A percentile compares a stretch with the other conserved stretches of the same genome.
phyloP scores from a whole-genome alignment of 352 stramenopile genomes.

The Globisporangium canariense region DNA sequence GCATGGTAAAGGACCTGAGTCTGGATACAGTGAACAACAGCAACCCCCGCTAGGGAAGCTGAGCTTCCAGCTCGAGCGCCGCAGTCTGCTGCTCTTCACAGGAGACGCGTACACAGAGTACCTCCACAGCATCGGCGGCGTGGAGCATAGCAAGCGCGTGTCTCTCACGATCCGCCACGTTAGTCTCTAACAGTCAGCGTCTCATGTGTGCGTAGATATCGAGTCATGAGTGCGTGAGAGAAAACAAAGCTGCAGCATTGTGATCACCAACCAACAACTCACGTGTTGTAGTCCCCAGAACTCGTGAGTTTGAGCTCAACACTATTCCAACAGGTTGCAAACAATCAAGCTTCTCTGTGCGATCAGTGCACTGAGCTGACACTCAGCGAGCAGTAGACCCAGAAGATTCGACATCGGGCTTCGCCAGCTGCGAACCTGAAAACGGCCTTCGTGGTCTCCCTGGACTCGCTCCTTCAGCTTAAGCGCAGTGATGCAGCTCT shows the following conservation, averaged over 20 bases:
- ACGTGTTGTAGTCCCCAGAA: too few relatives aligned
- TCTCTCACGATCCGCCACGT: slow-evolving; percentile 62
- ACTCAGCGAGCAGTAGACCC: not conserved
- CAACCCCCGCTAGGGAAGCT: slow-evolving; percentile 17
- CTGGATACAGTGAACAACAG: not conserved
- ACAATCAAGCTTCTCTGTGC: too few relatives aligned
- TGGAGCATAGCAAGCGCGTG: slow-evolving; percentile 40
- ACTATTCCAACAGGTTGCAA: too few relatives aligned
- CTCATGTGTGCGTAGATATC: too few relatives aligned
- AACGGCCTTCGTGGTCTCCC: not conserved
- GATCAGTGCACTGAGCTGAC: too few relatives aligned
- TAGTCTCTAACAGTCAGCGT: not conserved
- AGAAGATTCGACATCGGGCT: not conserved
- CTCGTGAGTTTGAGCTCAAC: too few relatives aligned
- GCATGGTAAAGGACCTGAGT: not conserved
- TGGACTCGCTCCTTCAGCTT: too few relatives aligned
- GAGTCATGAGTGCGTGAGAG: not conserved
- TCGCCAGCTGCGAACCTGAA: not conserved
- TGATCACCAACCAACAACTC: too few relatives aligned
- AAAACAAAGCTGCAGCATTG: not conserved
- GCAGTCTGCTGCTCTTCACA: slow-evolving; percentile 60
- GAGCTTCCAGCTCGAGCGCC: slow-evolving; percentile 40
- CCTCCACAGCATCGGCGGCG: slow-evolving; percentile 60
- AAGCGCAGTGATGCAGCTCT: too few relatives aligned
- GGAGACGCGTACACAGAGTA: slow-evolving; percentile 52